These are phyloP conservation scores for Neonectria magnoliae DNA, from an alignment of 2,329 filamentous ascomycete species.

Conservation along the genomic window DNA sequence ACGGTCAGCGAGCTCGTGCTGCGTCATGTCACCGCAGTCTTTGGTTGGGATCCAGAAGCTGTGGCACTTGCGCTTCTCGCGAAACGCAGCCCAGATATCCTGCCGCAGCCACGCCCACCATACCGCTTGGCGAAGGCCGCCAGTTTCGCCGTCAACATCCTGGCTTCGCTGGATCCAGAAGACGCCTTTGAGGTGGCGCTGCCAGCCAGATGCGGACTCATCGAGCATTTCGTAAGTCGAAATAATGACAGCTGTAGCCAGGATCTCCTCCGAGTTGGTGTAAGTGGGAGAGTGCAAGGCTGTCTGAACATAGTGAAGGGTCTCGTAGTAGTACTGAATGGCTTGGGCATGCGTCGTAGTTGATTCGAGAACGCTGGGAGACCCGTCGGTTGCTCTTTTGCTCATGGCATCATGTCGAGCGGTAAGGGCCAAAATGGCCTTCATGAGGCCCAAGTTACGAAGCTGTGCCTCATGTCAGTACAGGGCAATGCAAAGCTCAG, in stretches of 20 bases:
- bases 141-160: slow-evolving; percentile 67
- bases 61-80: slow-evolving; percentile 63
- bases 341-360: slow-evolving; percentile 24
- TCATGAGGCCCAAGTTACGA: slow-evolving; percentile 24
- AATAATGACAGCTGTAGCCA: slow-evolving; percentile 68
- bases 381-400: slow-evolving; percentile 6
- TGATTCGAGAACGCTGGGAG: slow-evolving; percentile 5
- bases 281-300: slow-evolving; percentile 68
- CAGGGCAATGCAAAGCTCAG: neutral
- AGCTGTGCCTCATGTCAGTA: slow-evolving; percentile 2
- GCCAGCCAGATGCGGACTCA: slow-evolving; percentile 64
- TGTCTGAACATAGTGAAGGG: slow-evolving; percentile 67
- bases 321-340: slow-evolving; percentile 69
- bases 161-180: slow-evolving; percentile 73
- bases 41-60: slow-evolving; percentile 67
- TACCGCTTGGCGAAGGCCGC: slow-evolving; percentile 64
- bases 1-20: slow-evolving; percentile 63
- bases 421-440: slow-evolving; percentile 23
- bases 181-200: slow-evolving; percentile 70
- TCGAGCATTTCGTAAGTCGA: slow-evolving; percentile 75
- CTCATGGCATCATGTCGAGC: slow-evolving; percentile 24
- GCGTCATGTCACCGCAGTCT: slow-evolving; percentile 56
- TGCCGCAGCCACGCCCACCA: slow-evolving; percentile 75
- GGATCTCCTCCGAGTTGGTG: slow-evolving; percentile 64
- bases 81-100: slow-evolving; percentile 71